phyloP scores from a whole-genome alignment of 169 alveolate species.

The Hepatocystis sp. region DNA sequence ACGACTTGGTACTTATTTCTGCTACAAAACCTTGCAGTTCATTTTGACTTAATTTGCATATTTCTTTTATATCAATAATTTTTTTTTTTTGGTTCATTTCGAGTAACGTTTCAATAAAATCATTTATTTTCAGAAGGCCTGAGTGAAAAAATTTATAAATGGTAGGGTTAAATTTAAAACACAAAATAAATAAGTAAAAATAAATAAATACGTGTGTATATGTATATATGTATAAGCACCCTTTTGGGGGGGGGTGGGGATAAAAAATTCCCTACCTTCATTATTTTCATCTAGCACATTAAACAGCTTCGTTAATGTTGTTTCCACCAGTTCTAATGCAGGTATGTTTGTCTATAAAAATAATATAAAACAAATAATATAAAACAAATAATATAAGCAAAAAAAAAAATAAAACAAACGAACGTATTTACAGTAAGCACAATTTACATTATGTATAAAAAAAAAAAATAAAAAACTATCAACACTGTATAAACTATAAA shows the following conservation, averaged over 20 bases:
- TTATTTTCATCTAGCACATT: slow-evolving; percentile 73
- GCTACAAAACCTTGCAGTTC: slow-evolving; percentile 76
- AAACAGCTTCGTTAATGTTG: slow-evolving; percentile 63
- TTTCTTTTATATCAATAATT: slow-evolving; percentile 70
- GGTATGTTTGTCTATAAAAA: slow-evolving; percentile 49
- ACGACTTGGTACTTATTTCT: slow-evolving; percentile 47
- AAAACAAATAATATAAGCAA: not conserved
- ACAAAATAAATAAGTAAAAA: not conserved
- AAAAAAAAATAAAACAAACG: no score
- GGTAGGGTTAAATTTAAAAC: not conserved
- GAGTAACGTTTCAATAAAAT: slow-evolving; percentile 63
- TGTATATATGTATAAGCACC: not conserved
- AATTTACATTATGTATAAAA: no score
- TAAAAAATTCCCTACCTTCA: slow-evolving; percentile 56
- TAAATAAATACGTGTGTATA: not conserved
- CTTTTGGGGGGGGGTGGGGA: not conserved
- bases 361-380: not conserved
- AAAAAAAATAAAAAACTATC: no score
- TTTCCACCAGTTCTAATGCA: slow-evolving; percentile 62
- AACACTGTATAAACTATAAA: no score
- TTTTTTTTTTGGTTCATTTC: slow-evolving; percentile 64
- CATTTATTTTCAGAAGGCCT: slow-evolving; percentile 63
- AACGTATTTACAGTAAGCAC: no score
- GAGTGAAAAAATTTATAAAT: not conserved
- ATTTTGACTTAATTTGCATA: slow-evolving; percentile 63